Percentiles rank a stretch among this genome's conserved stretches.
Conservation (phyloP, 257 asterid species). For the Datura wrightii region DNA sequence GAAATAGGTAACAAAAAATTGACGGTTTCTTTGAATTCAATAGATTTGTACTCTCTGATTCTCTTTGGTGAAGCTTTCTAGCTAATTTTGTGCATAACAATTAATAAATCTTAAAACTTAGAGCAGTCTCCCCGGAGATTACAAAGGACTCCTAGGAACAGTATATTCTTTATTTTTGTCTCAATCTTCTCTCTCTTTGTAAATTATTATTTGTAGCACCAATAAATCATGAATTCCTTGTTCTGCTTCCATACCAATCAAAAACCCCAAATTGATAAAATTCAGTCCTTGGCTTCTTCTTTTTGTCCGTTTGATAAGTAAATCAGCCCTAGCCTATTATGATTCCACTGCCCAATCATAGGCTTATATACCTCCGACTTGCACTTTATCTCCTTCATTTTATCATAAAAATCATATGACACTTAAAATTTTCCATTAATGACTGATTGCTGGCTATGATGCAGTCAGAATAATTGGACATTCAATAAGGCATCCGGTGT, state of each 20-base stretch:
- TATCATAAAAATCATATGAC: not conserved
- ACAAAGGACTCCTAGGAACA: not conserved
- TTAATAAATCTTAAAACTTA: not conserved
- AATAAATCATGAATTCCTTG: not conserved
- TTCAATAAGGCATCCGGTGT: not conserved
- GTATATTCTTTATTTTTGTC: not conserved
- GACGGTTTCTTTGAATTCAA: not conserved
- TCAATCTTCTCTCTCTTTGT: not conserved
- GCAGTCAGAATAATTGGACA: constrained; percentile 16
- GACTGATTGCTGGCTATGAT: not conserved
- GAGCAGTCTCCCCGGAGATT: not conserved
- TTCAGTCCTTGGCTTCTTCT: not conserved
- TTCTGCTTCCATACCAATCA: not conserved
- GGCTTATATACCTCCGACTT: not conserved
- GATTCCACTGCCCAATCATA: not conserved
- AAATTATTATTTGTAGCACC: not conserved
- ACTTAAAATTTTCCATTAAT: not conserved
- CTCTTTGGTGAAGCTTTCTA: constrained; percentile 12
- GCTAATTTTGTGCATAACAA: not conserved
- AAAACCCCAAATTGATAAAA: not conserved
- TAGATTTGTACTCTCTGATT: not conserved
- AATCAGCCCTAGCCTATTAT: not conserved
- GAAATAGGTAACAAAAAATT: not conserved
- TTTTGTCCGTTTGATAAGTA: not conserved
- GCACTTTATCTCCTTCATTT: not conserved